A percentile compares a stretch with the other conserved stretches of the same genome.
phyloP scores from a whole-genome alignment of 2,329 filamentous ascomycete species.

The Teratosphaeria pseudoeucalypti region DNA sequence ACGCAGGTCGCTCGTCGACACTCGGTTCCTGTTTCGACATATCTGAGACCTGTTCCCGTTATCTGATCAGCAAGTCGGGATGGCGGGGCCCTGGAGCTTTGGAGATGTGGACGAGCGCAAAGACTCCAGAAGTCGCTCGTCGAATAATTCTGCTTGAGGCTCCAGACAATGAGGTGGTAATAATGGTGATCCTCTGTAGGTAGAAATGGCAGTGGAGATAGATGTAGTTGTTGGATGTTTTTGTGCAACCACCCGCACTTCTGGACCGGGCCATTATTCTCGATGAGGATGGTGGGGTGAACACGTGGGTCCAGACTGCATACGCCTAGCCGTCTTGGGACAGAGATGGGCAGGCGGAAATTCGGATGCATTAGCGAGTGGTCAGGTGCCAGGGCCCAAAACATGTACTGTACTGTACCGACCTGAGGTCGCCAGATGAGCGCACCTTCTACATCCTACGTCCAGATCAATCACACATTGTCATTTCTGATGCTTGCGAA shows the following conservation, averaged over 20 bases:
- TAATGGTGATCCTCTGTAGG: neutral
- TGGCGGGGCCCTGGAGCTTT: conserved; percentile 35
- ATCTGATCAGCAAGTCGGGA: neutral
- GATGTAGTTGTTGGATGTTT: neutral
- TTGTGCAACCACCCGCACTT: neutral
- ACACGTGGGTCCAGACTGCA: neutral
- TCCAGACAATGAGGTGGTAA: neutral
- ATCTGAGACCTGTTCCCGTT: neutral
- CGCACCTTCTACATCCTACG: too few relatives aligned
- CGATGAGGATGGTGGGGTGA: neutral
- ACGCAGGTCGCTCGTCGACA: conserved; percentile 6
- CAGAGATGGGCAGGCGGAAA: neutral
- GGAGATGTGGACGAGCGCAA: conserved; percentile 41
- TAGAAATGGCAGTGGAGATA: neutral
- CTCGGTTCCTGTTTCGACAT: conserved; percentile 9
- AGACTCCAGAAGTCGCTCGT: conserved; percentile 48
- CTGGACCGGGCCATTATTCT: neutral
- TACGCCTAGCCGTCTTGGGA: neutral
- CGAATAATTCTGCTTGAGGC: neutral
- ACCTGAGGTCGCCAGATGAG: too few relatives aligned
- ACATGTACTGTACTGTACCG: too few relatives aligned
- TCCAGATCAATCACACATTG: too few relatives aligned
- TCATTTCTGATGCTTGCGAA: too few relatives aligned
- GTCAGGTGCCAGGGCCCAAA: too few relatives aligned
- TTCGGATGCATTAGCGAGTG: neutral